phyloP scores from a whole-genome alignment of 1,139 yeast genomes.

The Spencermartinsiella ligniputridi region DNA sequence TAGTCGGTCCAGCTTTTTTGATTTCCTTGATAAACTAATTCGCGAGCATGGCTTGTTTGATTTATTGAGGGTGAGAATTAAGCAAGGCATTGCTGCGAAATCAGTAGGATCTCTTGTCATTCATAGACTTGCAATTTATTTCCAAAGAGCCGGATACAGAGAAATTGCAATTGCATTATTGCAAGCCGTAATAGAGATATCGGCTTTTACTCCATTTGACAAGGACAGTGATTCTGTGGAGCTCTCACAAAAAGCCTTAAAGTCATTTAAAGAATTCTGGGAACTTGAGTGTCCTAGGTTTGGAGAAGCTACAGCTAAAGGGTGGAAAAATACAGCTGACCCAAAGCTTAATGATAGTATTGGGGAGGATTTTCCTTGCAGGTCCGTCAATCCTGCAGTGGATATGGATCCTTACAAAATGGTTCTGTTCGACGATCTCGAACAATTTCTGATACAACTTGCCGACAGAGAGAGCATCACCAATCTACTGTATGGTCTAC shows the following conservation, averaged over 20 bases:
- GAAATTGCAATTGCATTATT: slow-evolving; percentile 19
- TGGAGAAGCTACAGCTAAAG: slow-evolving; percentile 20
- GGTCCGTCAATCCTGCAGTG: slow-evolving; percentile 3
- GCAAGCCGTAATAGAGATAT: slow-evolving; percentile 20
- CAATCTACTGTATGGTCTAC: slow-evolving; percentile 8
- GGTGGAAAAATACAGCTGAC: slow-evolving; percentile 12
- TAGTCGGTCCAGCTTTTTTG: slow-evolving; percentile 3
- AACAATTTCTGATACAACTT: slow-evolving; percentile 6
- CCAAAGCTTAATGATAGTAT: neutral
- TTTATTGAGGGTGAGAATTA: neutral
- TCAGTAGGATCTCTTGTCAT: neutral
- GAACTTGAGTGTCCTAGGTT: slow-evolving; percentile 19
- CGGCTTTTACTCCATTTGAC: slow-evolving; percentile 15
- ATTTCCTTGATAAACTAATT: slow-evolving; percentile 1
- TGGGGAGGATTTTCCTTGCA: slow-evolving; percentile 2
- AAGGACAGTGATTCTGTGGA: neutral
- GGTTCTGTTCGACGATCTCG: slow-evolving; percentile 14
- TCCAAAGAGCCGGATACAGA: slow-evolving; percentile 20
- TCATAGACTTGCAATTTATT: slow-evolving; percentile 3
- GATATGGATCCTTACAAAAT: slow-evolving; percentile 9
- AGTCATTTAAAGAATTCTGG: slow-evolving; percentile 20
- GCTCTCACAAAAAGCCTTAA: neutral
- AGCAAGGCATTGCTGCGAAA: slow-evolving; percentile 2
- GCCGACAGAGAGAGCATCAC: slow-evolving; percentile 2
- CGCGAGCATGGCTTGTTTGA: slow-evolving; percentile 1